Conservation (phyloP, 148 eudicot species). For the Beta vulgaris region DNA sequence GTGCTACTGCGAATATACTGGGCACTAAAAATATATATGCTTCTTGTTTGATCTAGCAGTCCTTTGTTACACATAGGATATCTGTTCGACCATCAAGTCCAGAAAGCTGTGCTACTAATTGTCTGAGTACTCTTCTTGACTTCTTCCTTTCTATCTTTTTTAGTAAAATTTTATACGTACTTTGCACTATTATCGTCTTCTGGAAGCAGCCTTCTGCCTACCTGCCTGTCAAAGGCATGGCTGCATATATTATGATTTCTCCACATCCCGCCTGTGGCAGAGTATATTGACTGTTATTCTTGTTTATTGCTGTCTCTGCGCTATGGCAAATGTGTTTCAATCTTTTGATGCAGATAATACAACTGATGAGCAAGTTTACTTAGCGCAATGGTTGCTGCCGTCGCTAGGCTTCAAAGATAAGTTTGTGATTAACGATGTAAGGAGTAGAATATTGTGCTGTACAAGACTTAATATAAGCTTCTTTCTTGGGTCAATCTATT, state of each 20-base stretch:
- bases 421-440: constrained; percentile 57
- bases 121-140: constrained; percentile 15
- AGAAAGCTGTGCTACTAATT: constrained; percentile 20
- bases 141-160: constrained; percentile 5
- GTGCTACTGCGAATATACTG: no score
- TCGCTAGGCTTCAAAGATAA: constrained; percentile 53
- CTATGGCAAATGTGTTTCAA: background rate
- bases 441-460: constrained; percentile 9
- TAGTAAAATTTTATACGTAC: background rate
- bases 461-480: constrained; percentile 3
- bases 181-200: background rate
- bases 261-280: background rate
- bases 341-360: constrained; percentile 39
- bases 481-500: background rate
- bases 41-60: constrained; percentile 44
- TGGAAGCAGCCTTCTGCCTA: background rate
- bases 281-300: background rate
- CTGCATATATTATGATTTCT: background rate
- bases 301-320: background rate
- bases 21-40: no score
- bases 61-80: constrained; percentile 74
- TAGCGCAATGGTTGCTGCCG: constrained; percentile 75
- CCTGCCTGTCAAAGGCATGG: background rate
- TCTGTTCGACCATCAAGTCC: constrained; percentile 57
- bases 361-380: constrained; percentile 37